These are phyloP conservation scores for Oryza punctata DNA, from an alignment of 176 grass and related monocot genomes.

Conservation along the genomic window DNA sequence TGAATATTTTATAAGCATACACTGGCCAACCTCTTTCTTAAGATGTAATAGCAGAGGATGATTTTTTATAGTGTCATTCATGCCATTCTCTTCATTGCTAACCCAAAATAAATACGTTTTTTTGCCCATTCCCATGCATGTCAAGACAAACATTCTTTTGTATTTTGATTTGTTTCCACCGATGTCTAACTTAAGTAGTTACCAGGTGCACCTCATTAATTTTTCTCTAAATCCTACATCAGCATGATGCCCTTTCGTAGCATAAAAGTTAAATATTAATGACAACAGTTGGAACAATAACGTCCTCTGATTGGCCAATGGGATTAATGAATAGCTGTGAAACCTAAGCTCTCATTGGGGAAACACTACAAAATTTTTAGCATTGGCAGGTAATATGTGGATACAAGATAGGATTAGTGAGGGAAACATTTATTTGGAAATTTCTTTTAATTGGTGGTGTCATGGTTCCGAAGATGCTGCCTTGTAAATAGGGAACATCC, in stretches of 20 bases:
- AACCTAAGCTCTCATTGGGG: not conserved
- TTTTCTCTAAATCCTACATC: not conserved
- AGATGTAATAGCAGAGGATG: conserved; percentile 12
- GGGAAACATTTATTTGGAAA: not conserved
- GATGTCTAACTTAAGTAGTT: not conserved
- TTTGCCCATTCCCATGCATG: not conserved
- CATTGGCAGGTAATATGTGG: not conserved
- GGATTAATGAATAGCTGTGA: too few species aligned
- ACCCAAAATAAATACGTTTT: conserved; percentile 7
- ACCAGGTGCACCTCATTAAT: conserved; percentile 1
- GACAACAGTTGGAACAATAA: too few species aligned
- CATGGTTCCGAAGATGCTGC: not conserved
- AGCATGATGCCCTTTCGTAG: too few species aligned
- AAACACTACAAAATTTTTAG: not conserved
- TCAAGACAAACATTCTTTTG: not conserved
- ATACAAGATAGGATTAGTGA: conserved; percentile 5
- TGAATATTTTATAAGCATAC: conserved; percentile 6
- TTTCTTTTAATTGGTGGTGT: not conserved
- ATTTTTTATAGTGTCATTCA: conserved; percentile 19
- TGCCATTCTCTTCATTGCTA: not conserved
- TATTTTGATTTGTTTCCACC: conserved; percentile 6
- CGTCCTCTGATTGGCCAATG: too few species aligned
- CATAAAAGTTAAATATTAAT: too few species aligned
- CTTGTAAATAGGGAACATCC: not conserved
- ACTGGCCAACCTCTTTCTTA: conserved; percentile 13